These are phyloP conservation scores for Leptographium lundbergii DNA, from an alignment of 2,329 filamentous ascomycete genomes.

Conservation along the genomic window DNA sequence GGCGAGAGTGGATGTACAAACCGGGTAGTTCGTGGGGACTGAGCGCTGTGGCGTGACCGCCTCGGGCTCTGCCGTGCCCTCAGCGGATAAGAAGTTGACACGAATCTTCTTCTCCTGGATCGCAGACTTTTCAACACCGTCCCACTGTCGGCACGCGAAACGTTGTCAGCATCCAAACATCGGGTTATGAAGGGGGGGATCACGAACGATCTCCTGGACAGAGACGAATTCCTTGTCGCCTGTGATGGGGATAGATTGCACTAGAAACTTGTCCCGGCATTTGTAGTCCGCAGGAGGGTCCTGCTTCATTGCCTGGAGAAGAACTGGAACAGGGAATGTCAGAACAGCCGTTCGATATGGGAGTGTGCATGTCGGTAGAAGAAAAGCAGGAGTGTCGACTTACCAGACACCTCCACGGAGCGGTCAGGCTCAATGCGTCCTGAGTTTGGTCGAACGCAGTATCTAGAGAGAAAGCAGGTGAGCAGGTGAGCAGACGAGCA, in stretches of 20 bases:
- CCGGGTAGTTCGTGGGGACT: constrained; percentile 12
- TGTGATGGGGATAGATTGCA: constrained; percentile 43
- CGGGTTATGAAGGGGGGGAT: background rate
- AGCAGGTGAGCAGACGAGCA: constrained; percentile 10
- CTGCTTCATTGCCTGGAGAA: constrained; percentile 95
- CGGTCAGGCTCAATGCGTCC: constrained; percentile 86
- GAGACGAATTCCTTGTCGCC: constrained; percentile 74
- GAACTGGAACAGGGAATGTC: constrained; percentile 43
- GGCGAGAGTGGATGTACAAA: background rate
- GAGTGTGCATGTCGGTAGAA: background rate
- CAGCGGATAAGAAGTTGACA: constrained; percentile 66
- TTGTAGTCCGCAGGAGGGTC: constrained; percentile 76
- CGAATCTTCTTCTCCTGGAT: constrained; percentile 95
- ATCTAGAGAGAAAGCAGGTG: constrained; percentile 41
- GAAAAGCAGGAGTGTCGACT: background rate
- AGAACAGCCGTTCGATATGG: background rate
- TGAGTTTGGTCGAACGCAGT: constrained; percentile 94
- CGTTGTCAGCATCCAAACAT: background rate
- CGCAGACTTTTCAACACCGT: constrained; percentile 60
- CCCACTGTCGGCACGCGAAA: constrained; percentile 46
- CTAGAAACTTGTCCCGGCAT: constrained; percentile 36
- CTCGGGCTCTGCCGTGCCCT: constrained; percentile 14
- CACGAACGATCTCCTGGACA: constrained; percentile 65
- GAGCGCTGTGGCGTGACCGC: constrained; percentile 18
- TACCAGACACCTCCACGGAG: constrained; percentile 87